Percentiles rank a stretch among this genome's conserved stretches.
phyloP scores from a whole-genome alignment of 345 rosid species.

The Eucalyptus erythrocorys region DNA sequence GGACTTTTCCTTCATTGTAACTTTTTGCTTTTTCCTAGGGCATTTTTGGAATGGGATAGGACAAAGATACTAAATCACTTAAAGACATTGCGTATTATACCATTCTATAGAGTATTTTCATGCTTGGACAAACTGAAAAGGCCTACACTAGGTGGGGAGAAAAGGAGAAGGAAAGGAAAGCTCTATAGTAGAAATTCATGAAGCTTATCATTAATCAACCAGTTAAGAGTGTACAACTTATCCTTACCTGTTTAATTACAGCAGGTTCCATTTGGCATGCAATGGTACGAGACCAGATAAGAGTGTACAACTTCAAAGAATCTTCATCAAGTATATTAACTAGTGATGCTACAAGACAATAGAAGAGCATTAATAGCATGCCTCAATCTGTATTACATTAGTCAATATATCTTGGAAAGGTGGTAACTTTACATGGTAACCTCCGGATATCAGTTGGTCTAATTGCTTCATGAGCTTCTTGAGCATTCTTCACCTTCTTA shows the following conservation, averaged over 20 bases:
- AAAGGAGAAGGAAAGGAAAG: background rate
- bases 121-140: background rate
- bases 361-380: background rate
- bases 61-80: background rate
- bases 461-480: constrained; percentile 99
- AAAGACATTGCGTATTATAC: background rate
- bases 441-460: constrained; percentile 81
- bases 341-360: constrained; percentile 43
- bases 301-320: constrained; percentile 75
- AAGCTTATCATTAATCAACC: background rate
- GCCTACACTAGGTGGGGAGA: background rate
- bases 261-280: constrained; percentile 97
- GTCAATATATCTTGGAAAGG: background rate
- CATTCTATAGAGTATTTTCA: background rate
- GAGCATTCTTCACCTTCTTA: constrained; percentile 95
- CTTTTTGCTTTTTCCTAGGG: background rate
- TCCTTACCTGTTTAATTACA: constrained; percentile 55
- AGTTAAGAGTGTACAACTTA: background rate
- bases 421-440: constrained; percentile 54
- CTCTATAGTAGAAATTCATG: background rate
- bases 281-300: constrained; percentile 87
- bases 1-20: background rate
- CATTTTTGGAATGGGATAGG: background rate
- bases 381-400: background rate
- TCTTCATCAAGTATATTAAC: constrained; percentile 74